phyloP scores from a whole-genome alignment of 495 filamentous ascomycete species.

The Xylaria acuta region DNA sequence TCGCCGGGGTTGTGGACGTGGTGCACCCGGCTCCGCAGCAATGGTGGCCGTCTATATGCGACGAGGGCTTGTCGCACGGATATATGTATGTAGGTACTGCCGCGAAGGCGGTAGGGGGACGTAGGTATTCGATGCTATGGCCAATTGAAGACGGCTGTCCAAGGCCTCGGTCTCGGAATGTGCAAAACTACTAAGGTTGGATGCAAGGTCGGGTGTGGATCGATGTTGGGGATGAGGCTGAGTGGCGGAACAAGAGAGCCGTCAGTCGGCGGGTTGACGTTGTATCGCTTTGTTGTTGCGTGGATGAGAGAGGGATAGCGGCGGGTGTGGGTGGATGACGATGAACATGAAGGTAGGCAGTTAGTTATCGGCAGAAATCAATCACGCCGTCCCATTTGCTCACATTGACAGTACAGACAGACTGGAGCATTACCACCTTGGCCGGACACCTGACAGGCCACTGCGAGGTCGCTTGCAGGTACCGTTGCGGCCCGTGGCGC shows the following conservation, averaged over 20 bases:
- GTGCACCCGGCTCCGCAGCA: constrained; percentile 5
- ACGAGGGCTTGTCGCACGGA: not conserved
- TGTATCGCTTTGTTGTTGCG: constrained; percentile 19
- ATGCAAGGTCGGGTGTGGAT: not conserved
- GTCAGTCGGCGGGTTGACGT: constrained; percentile 12
- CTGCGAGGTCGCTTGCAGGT: constrained; percentile 2
- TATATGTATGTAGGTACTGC: not conserved
- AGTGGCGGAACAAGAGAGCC: not conserved
- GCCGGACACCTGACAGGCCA: constrained; percentile 5
- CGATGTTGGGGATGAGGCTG: constrained; percentile 17
- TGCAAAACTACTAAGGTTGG: not conserved
- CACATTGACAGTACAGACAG: no score
- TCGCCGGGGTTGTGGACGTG: constrained; percentile 12
- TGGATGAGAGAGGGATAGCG: constrained; percentile 20
- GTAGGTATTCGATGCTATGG: not conserved
- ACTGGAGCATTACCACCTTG: not conserved
- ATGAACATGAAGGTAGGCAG: constrained; percentile 9
- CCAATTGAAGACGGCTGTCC: constrained; percentile 14
- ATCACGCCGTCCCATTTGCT: constrained; percentile 10
- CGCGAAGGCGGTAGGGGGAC: not conserved
- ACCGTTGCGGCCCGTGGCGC: not conserved
- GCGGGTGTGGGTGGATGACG: constrained; percentile 19
- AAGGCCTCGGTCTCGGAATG: not conserved
- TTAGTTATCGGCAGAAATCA: constrained; percentile 23
- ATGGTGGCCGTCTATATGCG: not conserved